Evolutionary conservation across 495 filamentous ascomycete species (phyloP).

Genomic region (Sordaria brevicollis): DNA sequence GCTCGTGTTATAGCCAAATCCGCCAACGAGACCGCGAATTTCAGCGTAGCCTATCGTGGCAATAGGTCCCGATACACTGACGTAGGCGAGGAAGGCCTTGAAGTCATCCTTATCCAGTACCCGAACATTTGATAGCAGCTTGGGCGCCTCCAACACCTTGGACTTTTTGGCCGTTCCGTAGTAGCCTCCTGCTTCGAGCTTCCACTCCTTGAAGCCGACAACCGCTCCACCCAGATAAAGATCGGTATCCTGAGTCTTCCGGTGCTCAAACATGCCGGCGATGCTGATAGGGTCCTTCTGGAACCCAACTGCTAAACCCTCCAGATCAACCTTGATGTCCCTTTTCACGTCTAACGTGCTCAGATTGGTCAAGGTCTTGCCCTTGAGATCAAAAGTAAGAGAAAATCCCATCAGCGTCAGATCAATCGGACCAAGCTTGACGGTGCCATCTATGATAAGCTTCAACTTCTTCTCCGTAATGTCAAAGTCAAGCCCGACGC

Average conservation of each 20-base stretch:
- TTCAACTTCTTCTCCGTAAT: slow-evolving; percentile 6
- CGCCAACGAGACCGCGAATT: slow-evolving; percentile 26
- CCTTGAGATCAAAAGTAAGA: slow-evolving; percentile 4
- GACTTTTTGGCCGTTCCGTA: slow-evolving; percentile 10
- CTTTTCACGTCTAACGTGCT: slow-evolving; percentile 1
- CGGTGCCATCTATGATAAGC: slow-evolving; percentile 26
- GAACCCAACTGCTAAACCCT: slow-evolving; percentile 27
- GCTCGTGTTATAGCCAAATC: slow-evolving; percentile 36
- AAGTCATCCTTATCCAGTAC: slow-evolving; percentile 5
- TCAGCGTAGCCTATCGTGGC: slow-evolving; percentile 30
- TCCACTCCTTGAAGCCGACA: slow-evolving; percentile 27
- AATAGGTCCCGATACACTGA: slow-evolving; percentile 34
- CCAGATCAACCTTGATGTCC: slow-evolving; percentile 17
- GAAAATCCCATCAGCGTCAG: slow-evolving; percentile 29
- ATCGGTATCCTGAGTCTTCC: slow-evolving; percentile 1
- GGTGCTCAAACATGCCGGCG: slow-evolving; percentile 28
- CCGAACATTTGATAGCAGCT: not conserved
- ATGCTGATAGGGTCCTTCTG: slow-evolving; percentile 29
- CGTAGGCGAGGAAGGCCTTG: slow-evolving; percentile 31
- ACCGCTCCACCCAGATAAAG: slow-evolving; percentile 29
- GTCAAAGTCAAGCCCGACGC: slow-evolving; percentile 27
- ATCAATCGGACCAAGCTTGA: slow-evolving; percentile 30
- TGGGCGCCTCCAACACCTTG: not conserved
- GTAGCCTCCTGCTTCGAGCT: slow-evolving; percentile 29
- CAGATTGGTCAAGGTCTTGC: not conserved